Conservation (phyloP, 2,329 filamentous ascomycete genomes). For the Microdochium trichocladiopsis region DNA sequence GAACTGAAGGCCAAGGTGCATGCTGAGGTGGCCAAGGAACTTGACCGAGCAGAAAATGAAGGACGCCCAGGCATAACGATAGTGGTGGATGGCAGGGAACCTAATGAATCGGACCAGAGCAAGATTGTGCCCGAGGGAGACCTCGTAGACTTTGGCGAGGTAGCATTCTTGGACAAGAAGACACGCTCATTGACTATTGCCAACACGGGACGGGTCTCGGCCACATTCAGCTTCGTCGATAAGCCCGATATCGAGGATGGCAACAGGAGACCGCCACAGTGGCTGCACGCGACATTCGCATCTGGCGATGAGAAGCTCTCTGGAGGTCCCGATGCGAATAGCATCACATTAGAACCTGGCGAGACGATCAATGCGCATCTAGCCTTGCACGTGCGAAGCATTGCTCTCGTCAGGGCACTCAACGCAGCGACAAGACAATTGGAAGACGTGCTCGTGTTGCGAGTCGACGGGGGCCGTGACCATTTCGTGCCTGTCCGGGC, state of each 20-base stretch:
- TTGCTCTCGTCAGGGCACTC: slow-evolving; percentile 58
- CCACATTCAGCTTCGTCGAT: slow-evolving; percentile 74
- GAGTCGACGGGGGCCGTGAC: slow-evolving; percentile 77
- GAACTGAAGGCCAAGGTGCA: slow-evolving; percentile 79
- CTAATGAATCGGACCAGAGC: slow-evolving; percentile 28
- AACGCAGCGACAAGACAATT: slow-evolving; percentile 62
- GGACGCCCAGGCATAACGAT: slow-evolving; percentile 75
- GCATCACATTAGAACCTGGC: slow-evolving; percentile 72
- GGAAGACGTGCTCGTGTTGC: slow-evolving; percentile 83
- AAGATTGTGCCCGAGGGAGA: slow-evolving; percentile 29
- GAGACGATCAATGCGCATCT: slow-evolving; percentile 70
- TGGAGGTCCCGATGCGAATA: slow-evolving; percentile 13
- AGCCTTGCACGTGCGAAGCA: slow-evolving; percentile 56
- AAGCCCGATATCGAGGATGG: slow-evolving; percentile 37
- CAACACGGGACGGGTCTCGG: slow-evolving; percentile 80
- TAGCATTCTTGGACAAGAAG: slow-evolving; percentile 62
- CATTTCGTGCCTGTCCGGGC: slow-evolving; percentile 83
- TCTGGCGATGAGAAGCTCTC: not conserved
- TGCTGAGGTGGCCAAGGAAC: slow-evolving; percentile 76
- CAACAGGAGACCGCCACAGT: slow-evolving; percentile 4
- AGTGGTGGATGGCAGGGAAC: slow-evolving; percentile 60
- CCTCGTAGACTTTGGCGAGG: slow-evolving; percentile 66
- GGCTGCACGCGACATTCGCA: slow-evolving; percentile 17
- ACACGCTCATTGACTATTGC: slow-evolving; percentile 72
- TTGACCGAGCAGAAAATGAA: slow-evolving; percentile 91